Evolutionary conservation across 2,329 filamentous ascomycete species (phyloP).

Genomic region (Pseudogymnoascus sp.): DNA sequence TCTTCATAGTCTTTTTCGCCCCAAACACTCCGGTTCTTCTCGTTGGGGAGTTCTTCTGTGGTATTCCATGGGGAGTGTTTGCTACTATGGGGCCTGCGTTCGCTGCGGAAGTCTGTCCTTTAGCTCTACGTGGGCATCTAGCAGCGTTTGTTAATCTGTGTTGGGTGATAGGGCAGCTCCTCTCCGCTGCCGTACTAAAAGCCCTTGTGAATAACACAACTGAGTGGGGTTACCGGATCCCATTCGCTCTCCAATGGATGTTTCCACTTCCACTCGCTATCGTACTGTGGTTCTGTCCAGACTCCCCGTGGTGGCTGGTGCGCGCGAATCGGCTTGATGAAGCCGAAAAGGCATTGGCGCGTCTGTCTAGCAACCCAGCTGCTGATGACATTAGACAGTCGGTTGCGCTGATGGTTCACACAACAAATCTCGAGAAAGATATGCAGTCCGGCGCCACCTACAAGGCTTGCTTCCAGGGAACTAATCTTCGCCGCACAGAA

Average conservation of each 20-base stretch:
- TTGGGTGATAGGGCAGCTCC: constrained; percentile 39
- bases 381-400: constrained; percentile 35
- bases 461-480: constrained; percentile 37
- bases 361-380: constrained; percentile 22
- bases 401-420: constrained; percentile 44
- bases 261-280: constrained; percentile 37
- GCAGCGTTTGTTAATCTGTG: constrained; percentile 44
- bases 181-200: constrained; percentile 37
- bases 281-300: constrained; percentile 34
- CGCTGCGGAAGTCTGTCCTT: constrained; percentile 39
- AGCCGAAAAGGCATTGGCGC: constrained; percentile 27
- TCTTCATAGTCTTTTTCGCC: constrained; percentile 39
- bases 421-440: constrained; percentile 40
- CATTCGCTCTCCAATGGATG: constrained; percentile 39
- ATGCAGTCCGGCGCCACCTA: constrained; percentile 33
- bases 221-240: constrained; percentile 39
- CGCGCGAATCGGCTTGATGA: constrained; percentile 33
- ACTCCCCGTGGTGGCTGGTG: constrained; percentile 41
- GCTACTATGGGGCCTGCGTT: constrained; percentile 30
- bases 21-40: constrained; percentile 35
- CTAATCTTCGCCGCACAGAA: constrained; percentile 41
- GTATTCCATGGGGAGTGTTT: constrained; percentile 41
- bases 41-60: constrained; percentile 37
- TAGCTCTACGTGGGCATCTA: constrained; percentile 41
- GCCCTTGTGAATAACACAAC: constrained; percentile 33